Evolutionary conservation across 2,329 filamentous ascomycete species (phyloP).

Genomic region (Hymenoscyphus infarciens): DNA sequence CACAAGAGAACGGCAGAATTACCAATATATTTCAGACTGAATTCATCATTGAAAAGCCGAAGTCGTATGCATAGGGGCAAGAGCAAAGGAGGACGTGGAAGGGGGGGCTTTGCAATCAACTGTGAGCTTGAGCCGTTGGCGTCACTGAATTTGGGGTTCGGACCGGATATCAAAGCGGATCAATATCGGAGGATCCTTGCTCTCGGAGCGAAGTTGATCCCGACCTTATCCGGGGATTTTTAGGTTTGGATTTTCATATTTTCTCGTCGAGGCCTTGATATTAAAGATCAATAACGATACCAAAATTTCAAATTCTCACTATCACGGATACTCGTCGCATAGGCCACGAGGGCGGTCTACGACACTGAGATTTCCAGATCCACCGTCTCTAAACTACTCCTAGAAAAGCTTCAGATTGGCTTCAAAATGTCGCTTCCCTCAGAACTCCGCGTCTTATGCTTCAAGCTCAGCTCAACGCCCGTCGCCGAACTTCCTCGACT

Average conservation of each 20-base stretch:
- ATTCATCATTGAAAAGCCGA: not conserved
- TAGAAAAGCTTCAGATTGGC: not conserved
- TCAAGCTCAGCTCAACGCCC: constrained; percentile 67
- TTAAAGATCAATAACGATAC: not conserved
- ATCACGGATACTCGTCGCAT: not conserved
- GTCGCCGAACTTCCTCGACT: constrained; percentile 70
- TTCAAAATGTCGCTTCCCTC: constrained; percentile 41
- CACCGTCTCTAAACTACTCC: not conserved
- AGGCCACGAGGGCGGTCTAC: not conserved
- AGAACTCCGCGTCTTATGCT: constrained; percentile 62
- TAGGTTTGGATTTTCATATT: not conserved
- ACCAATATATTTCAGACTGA: not conserved
- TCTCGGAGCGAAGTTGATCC: not conserved
- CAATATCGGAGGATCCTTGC: not conserved
- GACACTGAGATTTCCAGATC: no score
- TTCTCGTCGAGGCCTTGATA: not conserved
- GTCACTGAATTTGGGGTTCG: constrained; percentile 1
- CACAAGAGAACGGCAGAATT: not conserved
- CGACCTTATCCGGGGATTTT: not conserved
- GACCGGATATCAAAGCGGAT: not conserved
- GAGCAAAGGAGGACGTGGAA: not conserved
- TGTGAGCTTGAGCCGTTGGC: not conserved
- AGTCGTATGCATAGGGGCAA: no score
- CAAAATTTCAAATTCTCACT: not conserved
- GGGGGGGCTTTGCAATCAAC: not conserved